These are phyloP conservation scores for Chrysopogon serrulatus DNA, from an alignment of 176 grass and related monocot genomes.

Conservation along the genomic window DNA sequence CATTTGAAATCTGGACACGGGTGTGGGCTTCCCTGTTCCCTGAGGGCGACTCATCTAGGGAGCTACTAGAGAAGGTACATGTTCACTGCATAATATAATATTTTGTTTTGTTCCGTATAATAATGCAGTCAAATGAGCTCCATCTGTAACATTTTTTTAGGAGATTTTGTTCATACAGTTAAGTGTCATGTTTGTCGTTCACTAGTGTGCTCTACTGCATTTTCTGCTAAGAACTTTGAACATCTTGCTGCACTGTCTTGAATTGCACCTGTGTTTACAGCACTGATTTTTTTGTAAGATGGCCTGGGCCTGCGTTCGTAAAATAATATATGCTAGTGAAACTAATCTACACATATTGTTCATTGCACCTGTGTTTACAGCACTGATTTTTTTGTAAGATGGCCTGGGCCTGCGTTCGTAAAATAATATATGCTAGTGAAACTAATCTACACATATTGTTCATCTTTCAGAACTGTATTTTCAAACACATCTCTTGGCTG, in stretches of 20 bases:
- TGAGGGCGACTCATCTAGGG: constrained; percentile 62
- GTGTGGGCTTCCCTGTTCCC: constrained; percentile 60
- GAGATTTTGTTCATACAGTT: not conserved
- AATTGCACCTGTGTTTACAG: not conserved
- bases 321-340: not conserved
- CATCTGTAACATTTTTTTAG: not conserved
- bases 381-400: not conserved
- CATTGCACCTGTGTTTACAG: not conserved
- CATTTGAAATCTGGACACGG: constrained; percentile 80
- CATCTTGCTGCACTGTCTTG: not conserved
- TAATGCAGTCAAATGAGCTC: not conserved
- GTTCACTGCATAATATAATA: not conserved
- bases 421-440: not conserved
- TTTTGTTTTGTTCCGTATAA: not conserved
- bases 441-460: not conserved
- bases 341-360: not conserved
- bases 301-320: not conserved
- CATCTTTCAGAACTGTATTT: not conserved
- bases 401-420: not conserved
- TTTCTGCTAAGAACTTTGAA: not conserved
- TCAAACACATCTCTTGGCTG: not conserved
- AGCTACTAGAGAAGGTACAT: constrained; percentile 67
- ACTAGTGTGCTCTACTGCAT: not conserved
- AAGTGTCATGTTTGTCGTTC: not conserved
- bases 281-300: not conserved